These are phyloP conservation scores for Hypoxylon lenormandii DNA, from an alignment of 495 filamentous ascomycete genomes.

Conservation along the genomic window DNA sequence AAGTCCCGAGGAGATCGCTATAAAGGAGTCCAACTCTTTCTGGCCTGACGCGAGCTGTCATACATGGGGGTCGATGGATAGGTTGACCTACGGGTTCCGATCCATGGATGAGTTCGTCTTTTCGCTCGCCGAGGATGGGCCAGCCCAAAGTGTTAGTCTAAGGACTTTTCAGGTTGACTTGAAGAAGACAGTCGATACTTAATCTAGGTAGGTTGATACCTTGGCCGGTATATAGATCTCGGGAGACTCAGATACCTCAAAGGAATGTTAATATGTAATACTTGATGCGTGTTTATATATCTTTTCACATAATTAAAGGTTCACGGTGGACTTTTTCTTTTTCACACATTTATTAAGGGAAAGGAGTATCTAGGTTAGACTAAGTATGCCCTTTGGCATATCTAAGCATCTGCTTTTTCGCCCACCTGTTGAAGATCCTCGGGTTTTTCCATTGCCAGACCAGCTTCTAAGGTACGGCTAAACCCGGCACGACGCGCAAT, in stretches of 20 bases:
- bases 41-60: conserved; percentile 47
- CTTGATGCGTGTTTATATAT: too few relatives aligned
- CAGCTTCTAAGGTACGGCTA: not conserved
- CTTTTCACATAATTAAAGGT: too few relatives aligned
- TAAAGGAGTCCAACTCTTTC: conserved; percentile 43
- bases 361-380: too few relatives aligned
- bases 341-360: too few relatives aligned
- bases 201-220: not conserved
- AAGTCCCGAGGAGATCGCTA: conserved; percentile 41
- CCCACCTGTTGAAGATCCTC: not conserved
- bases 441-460: not conserved
- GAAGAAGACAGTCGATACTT: conserved; percentile 10
- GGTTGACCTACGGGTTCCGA: conserved; percentile 49
- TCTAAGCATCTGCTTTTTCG: too few relatives aligned
- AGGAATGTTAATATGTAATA: too few relatives aligned
- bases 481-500: conserved; percentile 11
- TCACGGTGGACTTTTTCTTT: too few relatives aligned
- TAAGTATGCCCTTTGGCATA: too few relatives aligned
- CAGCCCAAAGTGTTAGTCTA: conserved; percentile 21
- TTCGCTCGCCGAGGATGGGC: conserved; percentile 9
- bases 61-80: conserved; percentile 53
- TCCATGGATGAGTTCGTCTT: conserved; percentile 50
- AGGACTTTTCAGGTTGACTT: conserved; percentile 33
- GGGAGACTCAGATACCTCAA: not conserved
- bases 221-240: too few relatives aligned